These are phyloP conservation scores for Epichloe sibirici DNA, from an alignment of 2,329 filamentous ascomycete species.

Conservation along the genomic window DNA sequence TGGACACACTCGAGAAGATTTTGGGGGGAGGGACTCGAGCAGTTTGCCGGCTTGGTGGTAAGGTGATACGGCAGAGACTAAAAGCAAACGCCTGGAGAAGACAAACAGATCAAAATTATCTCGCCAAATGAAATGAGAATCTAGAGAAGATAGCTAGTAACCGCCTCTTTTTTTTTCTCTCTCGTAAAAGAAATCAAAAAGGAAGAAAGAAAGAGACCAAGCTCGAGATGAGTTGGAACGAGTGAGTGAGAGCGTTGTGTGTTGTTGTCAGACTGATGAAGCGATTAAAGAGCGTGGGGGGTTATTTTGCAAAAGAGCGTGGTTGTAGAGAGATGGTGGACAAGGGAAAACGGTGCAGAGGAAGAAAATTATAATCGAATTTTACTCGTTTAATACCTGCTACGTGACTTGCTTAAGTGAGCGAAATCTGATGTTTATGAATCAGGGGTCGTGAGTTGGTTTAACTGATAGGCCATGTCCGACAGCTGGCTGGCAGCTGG, in stretches of 20 bases:
- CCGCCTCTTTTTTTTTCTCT: background rate
- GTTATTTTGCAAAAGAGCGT: background rate
- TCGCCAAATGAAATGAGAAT: background rate
- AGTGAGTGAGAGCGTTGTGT: background rate
- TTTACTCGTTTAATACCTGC: background rate
- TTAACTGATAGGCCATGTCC: conserved; percentile 1
- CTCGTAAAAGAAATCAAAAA: background rate
- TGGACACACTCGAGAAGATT: background rate
- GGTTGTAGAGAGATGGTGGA: too few species aligned
- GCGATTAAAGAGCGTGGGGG: background rate
- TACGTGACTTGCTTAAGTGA: conserved; percentile 2
- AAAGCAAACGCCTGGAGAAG: conserved; percentile 1
- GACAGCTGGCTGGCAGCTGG: conserved; percentile 6
- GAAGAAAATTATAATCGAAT: background rate
- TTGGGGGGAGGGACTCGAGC: background rate
- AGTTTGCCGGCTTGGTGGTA: conserved; percentile 2
- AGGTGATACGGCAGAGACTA: background rate
- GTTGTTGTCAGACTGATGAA: background rate
- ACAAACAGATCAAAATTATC: background rate
- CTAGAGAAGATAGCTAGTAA: background rate
- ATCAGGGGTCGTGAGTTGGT: background rate
- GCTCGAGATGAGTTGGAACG: background rate
- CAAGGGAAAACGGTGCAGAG: too few species aligned
- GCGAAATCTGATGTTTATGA: conserved; percentile 1
- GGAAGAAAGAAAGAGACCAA: background rate